A percentile compares a stretch with the other conserved stretches of the same genome.
Conservation (phyloP, 2,329 filamentous ascomycete genomes). For the Tolypocladium ophioglossoides region DNA sequence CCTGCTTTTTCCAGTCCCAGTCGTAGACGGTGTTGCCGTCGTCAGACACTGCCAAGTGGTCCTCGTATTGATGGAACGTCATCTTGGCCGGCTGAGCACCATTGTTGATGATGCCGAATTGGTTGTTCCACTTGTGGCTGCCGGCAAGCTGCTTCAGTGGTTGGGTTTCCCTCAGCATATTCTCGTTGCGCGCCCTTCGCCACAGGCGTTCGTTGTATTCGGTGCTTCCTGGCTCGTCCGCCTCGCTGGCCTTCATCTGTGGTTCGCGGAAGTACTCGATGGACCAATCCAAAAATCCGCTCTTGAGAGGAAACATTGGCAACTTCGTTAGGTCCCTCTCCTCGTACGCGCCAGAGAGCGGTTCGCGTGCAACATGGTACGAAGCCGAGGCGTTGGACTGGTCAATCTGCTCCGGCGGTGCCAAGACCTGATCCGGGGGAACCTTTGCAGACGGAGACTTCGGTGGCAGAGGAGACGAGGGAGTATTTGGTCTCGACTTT, state of each 20-base stretch:
- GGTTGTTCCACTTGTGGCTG: slow-evolving; percentile 76
- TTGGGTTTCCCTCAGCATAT: slow-evolving; percentile 83
- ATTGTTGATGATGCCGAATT: slow-evolving; percentile 77
- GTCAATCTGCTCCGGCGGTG: slow-evolving; percentile 68
- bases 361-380: slow-evolving; percentile 67
- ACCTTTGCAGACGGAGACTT: slow-evolving; percentile 25
- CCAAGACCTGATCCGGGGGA: slow-evolving; percentile 28
- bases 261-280: slow-evolving; percentile 97
- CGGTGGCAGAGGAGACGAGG: slow-evolving; percentile 15
- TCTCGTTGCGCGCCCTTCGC: slow-evolving; percentile 86
- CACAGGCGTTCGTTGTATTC: slow-evolving; percentile 95
- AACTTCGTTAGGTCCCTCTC: slow-evolving; percentile 46
- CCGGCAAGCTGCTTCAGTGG: slow-evolving; percentile 84
- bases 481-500: slow-evolving; percentile 22
- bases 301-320: slow-evolving; percentile 64
- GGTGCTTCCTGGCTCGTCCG: slow-evolving; percentile 89
- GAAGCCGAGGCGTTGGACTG: slow-evolving; percentile 52
- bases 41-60: slow-evolving; percentile 88
- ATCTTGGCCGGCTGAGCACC: slow-evolving; percentile 82
- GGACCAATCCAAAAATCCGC: slow-evolving; percentile 87
- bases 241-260: slow-evolving; percentile 94
- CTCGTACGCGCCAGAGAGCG: slow-evolving; percentile 66
- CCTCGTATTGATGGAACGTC: slow-evolving; percentile 96
- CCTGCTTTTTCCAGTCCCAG: slow-evolving; percentile 84
- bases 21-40: slow-evolving; percentile 83